Conservation (phyloP, 805 yeast genomes). For the Brettanomyces naardenensis region DNA sequence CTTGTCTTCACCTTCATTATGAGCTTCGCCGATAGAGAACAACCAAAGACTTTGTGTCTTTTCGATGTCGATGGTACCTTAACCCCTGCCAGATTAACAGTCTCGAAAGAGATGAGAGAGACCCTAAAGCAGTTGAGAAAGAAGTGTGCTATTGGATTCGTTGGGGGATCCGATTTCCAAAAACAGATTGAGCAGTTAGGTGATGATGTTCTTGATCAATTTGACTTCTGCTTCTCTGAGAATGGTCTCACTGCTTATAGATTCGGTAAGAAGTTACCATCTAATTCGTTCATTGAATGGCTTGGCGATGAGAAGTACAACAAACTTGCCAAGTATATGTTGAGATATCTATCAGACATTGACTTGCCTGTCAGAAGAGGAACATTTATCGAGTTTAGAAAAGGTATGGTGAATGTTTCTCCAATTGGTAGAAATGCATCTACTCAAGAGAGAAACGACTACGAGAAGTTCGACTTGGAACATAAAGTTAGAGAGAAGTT, state of each 20-base stretch:
- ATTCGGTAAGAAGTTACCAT: conserved; percentile 77
- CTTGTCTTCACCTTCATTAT: no score
- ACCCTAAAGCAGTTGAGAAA: conserved; percentile 70
- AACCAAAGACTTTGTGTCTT: conserved; percentile 80
- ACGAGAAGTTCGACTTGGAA: conserved; percentile 73
- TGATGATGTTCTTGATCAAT: conserved; percentile 61
- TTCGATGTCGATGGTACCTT: conserved; percentile 98
- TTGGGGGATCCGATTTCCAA: conserved; percentile 92
- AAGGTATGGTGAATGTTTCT: conserved; percentile 97
- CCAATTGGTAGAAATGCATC: conserved; percentile 99
- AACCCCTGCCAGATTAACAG: conserved; percentile 81
- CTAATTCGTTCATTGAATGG: conserved; percentile 93
- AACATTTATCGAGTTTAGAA: conserved; percentile 97
- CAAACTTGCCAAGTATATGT: conserved; percentile 75
- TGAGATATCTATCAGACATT: conserved; percentile 74
- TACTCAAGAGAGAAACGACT: conserved; percentile 87
- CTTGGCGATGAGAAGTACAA: conserved; percentile 93
- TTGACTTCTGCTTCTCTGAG: conserved; percentile 95
- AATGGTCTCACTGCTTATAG: conserved; percentile 98
- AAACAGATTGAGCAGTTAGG: conserved; percentile 98
- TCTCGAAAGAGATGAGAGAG: conserved; percentile 71
- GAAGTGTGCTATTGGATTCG: conserved; percentile 93
- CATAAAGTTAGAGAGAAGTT: conserved; percentile 77
- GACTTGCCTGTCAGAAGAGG: conserved; percentile 98
- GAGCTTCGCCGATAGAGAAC: conserved; percentile 61